These are phyloP conservation scores for Verticillium nonalfalfae DNA, from an alignment of 2,329 filamentous ascomycete species.

Conservation along the genomic window DNA sequence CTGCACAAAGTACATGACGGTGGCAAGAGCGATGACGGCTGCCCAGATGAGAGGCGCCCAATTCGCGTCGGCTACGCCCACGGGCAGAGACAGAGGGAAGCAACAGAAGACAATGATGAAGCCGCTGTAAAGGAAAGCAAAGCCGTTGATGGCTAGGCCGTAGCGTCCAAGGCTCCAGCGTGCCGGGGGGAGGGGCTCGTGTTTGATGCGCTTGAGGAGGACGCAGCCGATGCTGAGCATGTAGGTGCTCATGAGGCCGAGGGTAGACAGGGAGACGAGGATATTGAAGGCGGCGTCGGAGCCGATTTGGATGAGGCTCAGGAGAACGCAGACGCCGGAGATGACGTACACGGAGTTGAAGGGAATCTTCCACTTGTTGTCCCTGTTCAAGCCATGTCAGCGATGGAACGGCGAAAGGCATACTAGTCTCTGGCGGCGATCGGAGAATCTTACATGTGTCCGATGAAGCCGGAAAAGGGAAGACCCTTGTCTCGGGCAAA, in stretches of 20 bases:
- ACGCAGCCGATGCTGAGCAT: conserved; percentile 23
- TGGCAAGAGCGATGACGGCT: not conserved
- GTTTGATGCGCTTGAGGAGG: conserved; percentile 24
- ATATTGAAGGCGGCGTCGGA: conserved; percentile 25
- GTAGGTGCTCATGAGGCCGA: conserved; percentile 24
- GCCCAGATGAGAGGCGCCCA: conserved; percentile 1
- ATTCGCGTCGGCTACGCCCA: not conserved
- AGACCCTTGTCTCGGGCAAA: conserved; percentile 4
- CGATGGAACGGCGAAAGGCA: not conserved
- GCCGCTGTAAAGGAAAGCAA: conserved; percentile 13
- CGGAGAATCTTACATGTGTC: not conserved
- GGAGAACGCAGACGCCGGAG: conserved; percentile 18
- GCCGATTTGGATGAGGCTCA: conserved; percentile 25
- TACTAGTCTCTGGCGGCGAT: not conserved
- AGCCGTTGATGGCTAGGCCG: conserved; percentile 29
- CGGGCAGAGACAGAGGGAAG: conserved; percentile 1
- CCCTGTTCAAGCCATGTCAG: not conserved
- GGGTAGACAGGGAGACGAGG: conserved; percentile 23
- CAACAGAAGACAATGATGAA: conserved; percentile 12
- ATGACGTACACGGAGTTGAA: conserved; percentile 23
- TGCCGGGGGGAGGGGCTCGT: conserved; percentile 22
- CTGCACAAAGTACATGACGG: not conserved
- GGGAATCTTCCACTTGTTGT: conserved; percentile 18
- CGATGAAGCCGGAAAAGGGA: conserved; percentile 11
- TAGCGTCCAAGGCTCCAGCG: conserved; percentile 29